These are phyloP conservation scores for Auricularia sp. DNA, from an alignment of 768 basidiomycete genomes.

Conservation along the genomic window DNA sequence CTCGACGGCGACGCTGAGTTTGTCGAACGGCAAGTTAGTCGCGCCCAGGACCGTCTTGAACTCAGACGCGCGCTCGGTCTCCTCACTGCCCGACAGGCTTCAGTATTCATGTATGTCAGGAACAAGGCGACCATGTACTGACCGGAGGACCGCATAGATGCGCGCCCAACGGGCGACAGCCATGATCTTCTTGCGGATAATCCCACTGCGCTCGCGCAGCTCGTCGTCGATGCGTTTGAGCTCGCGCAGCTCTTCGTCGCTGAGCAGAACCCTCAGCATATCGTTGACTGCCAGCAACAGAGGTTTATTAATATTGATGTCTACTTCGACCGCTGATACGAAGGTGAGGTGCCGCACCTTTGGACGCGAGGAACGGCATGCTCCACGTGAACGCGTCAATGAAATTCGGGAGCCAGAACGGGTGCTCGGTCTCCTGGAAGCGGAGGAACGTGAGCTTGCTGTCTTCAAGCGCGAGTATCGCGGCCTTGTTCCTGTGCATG, in stretches of 20 bases:
- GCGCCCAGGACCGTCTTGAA: no score
- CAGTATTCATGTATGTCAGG: no score
- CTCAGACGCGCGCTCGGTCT: no score
- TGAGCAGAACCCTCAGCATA: slow-evolving; percentile 41
- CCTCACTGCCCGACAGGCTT: no score
- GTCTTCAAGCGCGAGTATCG: slow-evolving; percentile 92
- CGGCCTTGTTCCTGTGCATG: slow-evolving; percentile 92
- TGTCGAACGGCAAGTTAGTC: no score
- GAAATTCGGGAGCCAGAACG: slow-evolving; percentile 94
- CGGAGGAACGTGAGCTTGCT: slow-evolving; percentile 93
- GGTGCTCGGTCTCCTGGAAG: slow-evolving; percentile 67
- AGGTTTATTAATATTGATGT: no score
- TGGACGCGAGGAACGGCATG: slow-evolving; percentile 91
- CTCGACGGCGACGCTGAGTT: no score
- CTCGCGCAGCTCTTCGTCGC: slow-evolving; percentile 32
- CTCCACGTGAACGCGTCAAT: slow-evolving; percentile 99
- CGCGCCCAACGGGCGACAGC: slow-evolving; percentile 39
- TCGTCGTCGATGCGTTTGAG: slow-evolving; percentile 12
- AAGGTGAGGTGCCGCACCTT: slow-evolving; percentile 51
- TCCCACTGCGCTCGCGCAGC: slow-evolving; percentile 18
- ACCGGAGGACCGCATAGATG: slow-evolving; percentile 38
- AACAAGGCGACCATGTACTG: no score
- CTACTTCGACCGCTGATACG: no score
- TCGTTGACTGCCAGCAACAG: slow-evolving; percentile 30
- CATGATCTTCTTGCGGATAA: slow-evolving; percentile 42